A percentile compares a stretch with the other conserved stretches of the same genome.
Evolutionary conservation across 768 basidiomycete genomes (phyloP).

Genomic region (Boletus pseudo-olivaceus): DNA sequence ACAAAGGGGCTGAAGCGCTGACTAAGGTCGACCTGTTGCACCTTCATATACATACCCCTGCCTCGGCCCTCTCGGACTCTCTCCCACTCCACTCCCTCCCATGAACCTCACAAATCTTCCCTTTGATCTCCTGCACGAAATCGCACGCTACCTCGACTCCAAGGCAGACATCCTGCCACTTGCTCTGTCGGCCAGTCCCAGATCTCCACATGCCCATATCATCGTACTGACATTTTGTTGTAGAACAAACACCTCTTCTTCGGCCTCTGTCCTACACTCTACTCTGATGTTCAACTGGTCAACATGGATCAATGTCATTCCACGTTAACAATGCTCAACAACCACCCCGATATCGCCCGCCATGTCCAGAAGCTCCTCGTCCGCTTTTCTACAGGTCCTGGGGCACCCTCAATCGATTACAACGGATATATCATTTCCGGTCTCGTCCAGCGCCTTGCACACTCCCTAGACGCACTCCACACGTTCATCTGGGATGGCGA

Average conservation of each 20-base stretch:
- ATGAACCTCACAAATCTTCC: conserved; percentile 36
- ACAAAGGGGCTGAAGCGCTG: too few species aligned
- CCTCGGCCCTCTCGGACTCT: not conserved
- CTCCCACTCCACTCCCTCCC: not conserved
- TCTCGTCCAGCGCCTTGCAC: conserved; percentile 49
- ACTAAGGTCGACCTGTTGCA: not conserved
- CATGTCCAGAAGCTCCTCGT: conserved; percentile 62
- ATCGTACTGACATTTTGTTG: conserved; percentile 1
- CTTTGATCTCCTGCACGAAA: conserved; percentile 64
- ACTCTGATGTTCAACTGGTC: conserved; percentile 52
- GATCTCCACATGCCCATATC: not conserved
- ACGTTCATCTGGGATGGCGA: conserved; percentile 73
- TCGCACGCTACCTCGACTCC: conserved; percentile 51
- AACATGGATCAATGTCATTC: conserved; percentile 55
- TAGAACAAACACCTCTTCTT: conserved; percentile 56
- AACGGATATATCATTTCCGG: conserved; percentile 41
- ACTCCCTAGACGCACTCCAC: conserved; percentile 58
- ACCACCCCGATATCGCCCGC: conserved; percentile 54
- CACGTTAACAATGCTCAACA: conserved; percentile 63
- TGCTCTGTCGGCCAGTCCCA: conserved; percentile 52
- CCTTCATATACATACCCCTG: not conserved
- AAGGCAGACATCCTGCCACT: conserved; percentile 57
- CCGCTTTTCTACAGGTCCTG: conserved; percentile 33
- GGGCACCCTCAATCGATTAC: conserved; percentile 8
- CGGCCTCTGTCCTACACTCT: conserved; percentile 55